Evolutionary conservation across 1,284 basidiomycete species (phyloP).

Genomic region (Violaceomyces palustris): DNA sequence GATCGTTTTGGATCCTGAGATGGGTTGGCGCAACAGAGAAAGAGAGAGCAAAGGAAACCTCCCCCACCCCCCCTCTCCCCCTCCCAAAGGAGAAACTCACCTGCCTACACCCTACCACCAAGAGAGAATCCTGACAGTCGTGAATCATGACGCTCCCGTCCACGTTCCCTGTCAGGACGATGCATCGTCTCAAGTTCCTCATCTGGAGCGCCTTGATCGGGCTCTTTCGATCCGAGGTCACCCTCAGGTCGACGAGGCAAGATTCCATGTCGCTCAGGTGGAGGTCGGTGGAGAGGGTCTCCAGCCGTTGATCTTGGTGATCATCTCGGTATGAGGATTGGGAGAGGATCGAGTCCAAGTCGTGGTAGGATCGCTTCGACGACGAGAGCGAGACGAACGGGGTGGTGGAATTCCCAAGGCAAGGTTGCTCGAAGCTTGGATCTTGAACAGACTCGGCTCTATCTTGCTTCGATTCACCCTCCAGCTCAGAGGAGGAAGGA

Average conservation of each 20-base stretch:
- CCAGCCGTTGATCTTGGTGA: too few relatives aligned
- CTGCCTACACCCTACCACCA: slow-evolving; percentile 9
- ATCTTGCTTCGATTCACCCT: too few relatives aligned
- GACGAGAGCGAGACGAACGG: too few relatives aligned
- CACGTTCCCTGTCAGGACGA: slow-evolving; percentile 10
- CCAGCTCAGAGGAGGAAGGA: too few relatives aligned
- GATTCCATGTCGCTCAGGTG: slow-evolving; percentile 3
- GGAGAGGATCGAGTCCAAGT: too few relatives aligned
- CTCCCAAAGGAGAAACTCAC: background rate
- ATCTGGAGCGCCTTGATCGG: slow-evolving; percentile 15
- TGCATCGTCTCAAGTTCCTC: slow-evolving; percentile 5
- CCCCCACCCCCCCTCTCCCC: too few relatives aligned
- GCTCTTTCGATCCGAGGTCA: background rate
- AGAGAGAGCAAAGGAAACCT: background rate
- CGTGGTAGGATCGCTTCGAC: too few relatives aligned
- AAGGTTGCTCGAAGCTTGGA: too few relatives aligned
- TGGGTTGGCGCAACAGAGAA: background rate
- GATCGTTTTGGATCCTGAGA: background rate
- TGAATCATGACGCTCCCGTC: slow-evolving; percentile 29
- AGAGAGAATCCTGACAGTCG: background rate
- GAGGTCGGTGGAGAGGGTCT: background rate
- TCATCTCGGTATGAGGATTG: too few relatives aligned
- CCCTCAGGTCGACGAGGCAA: slow-evolving; percentile 13
- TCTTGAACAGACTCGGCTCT: too few relatives aligned
- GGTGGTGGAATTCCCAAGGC: too few relatives aligned